A percentile compares a stretch with the other conserved stretches of the same genome.
These are phyloP conservation scores for Gossypium davidsonii DNA, from an alignment of 441 rosid species.

Conservation along the genomic window DNA sequence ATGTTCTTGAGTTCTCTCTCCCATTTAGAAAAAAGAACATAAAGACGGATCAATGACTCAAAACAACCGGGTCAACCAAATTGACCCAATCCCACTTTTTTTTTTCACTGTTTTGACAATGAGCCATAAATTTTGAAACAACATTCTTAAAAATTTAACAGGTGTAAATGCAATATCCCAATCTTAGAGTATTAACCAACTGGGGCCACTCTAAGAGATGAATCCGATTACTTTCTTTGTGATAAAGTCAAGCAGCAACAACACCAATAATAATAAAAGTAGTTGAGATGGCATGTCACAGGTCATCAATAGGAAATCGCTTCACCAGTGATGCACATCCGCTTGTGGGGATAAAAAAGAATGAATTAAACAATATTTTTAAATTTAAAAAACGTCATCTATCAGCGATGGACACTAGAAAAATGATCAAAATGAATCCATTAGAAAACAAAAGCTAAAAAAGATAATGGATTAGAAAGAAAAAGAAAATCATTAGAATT, in stretches of 20 bases:
- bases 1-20: neutral
- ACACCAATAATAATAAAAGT: neutral
- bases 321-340: neutral
- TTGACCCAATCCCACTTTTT: neutral
- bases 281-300: neutral
- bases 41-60: neutral
- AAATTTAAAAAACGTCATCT: neutral
- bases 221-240: neutral
- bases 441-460: neutral
- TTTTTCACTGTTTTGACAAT: neutral
- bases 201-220: neutral
- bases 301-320: neutral
- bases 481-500: neutral
- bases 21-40: neutral
- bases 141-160: neutral
- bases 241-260: neutral
- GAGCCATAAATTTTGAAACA: neutral
- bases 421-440: neutral
- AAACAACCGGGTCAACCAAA: neutral
- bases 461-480: neutral
- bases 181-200: neutral
- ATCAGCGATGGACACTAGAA: neutral
- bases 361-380: neutral
- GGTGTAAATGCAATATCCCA: neutral
- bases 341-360: neutral